Base-by-base conservation (phyloP, 305 asterid genomes). In the Plantago rigida region DNA sequence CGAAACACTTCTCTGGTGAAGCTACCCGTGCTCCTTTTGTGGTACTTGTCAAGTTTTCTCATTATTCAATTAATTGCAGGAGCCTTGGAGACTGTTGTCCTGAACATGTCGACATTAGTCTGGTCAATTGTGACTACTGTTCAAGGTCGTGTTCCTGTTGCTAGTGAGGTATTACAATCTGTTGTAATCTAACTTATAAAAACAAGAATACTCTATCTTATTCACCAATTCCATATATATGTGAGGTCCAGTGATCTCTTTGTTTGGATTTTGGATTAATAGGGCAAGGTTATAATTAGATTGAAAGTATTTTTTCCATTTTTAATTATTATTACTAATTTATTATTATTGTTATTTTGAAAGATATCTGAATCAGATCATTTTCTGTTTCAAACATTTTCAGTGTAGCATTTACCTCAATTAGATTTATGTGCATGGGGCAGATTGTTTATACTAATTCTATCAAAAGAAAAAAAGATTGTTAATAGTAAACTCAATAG, bases 121-220 rank as follows among this genome's bases (percentile, higher is more conserved):
- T 92, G 99, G 99, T 86, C 97, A 24, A 82, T 79, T 66, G 96
- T 92, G 54, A 87, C 97, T 58, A 77, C 83, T 61, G 95, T 87
- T 72, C 85, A 89, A 79, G 95, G 96, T 50, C 92, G 94, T 65
- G 87, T 87, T 74, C 89, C 99, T 68, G 79, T 92, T 78, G 99
- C 97, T 56, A 89, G 97, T 54, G 99, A 92, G 99, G 99, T 92
- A 81, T 55, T 65, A 72, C 52, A 28, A 61, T 19, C 51, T 28
- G 51, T 60, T 52, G 67, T 60, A 45, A 42, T 56, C 56, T 42
- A 41, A 26, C 22, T 70, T 59, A 51, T 48, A 46, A 19, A 47
- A 54, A 41, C 11, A 5, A 9, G 19, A 59, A 57, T 50, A 36
- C 53, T 70, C 68, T 49, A 64, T 41, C 44, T 49, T 50, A 59